phyloP scores from a whole-genome alignment of 1,139 yeast genomes.

The Hanseniaspora uvarum region DNA sequence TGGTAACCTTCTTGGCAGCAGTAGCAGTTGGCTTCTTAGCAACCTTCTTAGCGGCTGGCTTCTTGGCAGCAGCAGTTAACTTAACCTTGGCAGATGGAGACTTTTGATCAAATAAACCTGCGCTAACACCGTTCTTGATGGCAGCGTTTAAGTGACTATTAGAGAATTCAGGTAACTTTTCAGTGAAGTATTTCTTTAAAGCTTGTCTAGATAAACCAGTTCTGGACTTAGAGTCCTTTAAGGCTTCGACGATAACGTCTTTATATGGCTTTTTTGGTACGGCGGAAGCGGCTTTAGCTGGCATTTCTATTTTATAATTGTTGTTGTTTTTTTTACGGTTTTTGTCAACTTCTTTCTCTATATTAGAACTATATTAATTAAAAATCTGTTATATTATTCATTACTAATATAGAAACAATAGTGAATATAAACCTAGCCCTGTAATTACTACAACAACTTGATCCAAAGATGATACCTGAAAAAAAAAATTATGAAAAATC shows the following conservation, averaged over 20 bases:
- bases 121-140: constrained; percentile 34
- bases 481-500: not conserved
- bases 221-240: constrained; percentile 63
- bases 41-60: constrained; percentile 19
- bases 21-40: constrained; percentile 19
- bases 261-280: constrained; percentile 23
- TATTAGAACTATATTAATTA: too few species aligned
- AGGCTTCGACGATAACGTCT: constrained; percentile 73
- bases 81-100: constrained; percentile 46
- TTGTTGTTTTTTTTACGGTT: constrained; percentile 6
- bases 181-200: constrained; percentile 57
- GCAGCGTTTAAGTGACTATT: constrained; percentile 21
- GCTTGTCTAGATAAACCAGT: constrained; percentile 79
- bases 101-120: constrained; percentile 70
- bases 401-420: not conserved
- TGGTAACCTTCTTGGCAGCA: constrained; percentile 6
- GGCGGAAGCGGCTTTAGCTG: constrained; percentile 19
- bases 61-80: constrained; percentile 22
- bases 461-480: not conserved
- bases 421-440: not conserved
- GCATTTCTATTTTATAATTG: constrained; percentile 7
- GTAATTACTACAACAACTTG: not conserved
- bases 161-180: constrained; percentile 38
- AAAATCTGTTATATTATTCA: too few species aligned
- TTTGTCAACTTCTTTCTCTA: constrained; percentile 3